Percentiles rank a stretch among this genome's conserved stretches.
Conservation (phyloP, 176 grass and related monocot species). For the Ensete glaucum region DNA sequence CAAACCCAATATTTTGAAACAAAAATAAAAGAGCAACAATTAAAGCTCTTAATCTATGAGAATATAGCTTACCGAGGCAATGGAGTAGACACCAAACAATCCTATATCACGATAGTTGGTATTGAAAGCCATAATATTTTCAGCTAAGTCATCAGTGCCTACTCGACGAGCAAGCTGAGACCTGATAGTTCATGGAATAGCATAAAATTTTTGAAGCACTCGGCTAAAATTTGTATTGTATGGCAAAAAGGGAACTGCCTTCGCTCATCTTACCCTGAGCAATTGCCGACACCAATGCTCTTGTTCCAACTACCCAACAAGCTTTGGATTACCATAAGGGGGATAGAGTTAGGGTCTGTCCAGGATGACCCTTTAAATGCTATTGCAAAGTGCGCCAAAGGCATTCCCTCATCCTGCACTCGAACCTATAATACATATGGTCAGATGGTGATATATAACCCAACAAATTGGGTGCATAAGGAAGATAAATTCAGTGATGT, state of each 20-base stretch:
- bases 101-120: slow-evolving; percentile 91
- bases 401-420: slow-evolving; percentile 40
- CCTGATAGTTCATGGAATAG: slow-evolving; percentile 34
- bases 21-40: background rate
- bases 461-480: background rate
- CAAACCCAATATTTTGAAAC: background rate
- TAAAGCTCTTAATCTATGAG: background rate
- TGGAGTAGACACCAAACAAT: slow-evolving; percentile 78
- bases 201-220: background rate
- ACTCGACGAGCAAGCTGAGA: slow-evolving; percentile 79
- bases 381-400: slow-evolving; percentile 66
- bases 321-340: slow-evolving; percentile 94
- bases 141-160: slow-evolving; percentile 62
- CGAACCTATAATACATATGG: slow-evolving; percentile 46
- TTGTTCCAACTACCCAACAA: slow-evolving; percentile 83
- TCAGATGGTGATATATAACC: slow-evolving; percentile 9
- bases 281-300: slow-evolving; percentile 53
- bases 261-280: slow-evolving; percentile 66
- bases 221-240: background rate
- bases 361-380: slow-evolving; percentile 84
- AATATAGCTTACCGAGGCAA: slow-evolving; percentile 46
- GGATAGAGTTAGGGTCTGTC: slow-evolving; percentile 75
- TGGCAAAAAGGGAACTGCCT: background rate
- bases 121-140: slow-evolving; percentile 85
- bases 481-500: background rate